Conservation (phyloP, 306 rosid species). For the Cicer pinnatifidum region DNA sequence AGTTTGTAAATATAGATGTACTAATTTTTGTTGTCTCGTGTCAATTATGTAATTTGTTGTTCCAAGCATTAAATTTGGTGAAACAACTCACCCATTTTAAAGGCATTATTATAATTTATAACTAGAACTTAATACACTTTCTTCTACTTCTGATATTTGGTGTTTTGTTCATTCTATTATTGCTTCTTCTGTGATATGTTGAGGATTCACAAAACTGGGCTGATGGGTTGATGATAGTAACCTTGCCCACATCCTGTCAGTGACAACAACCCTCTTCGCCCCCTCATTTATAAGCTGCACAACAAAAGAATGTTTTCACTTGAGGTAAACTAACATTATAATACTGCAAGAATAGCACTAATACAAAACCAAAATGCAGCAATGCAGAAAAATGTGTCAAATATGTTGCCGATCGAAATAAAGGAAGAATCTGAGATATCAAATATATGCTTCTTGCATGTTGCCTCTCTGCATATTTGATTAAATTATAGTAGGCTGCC, state of each 20-base stretch:
- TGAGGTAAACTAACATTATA: conserved; percentile 7
- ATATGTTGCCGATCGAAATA: neutral
- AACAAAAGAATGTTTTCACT: conserved; percentile 7
- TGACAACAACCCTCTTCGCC: conserved; percentile 64
- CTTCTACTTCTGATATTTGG: neutral
- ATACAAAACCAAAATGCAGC: neutral
- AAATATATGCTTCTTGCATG: no score
- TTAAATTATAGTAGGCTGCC: no score
- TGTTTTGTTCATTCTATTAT: conserved; percentile 13
- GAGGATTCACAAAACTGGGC: conserved; percentile 62
- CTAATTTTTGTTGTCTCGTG: conserved; percentile 3
- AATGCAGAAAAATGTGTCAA: neutral
- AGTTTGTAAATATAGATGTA: conserved; percentile 24
- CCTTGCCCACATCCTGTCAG: conserved; percentile 85
- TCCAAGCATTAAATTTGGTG: conserved; percentile 30
- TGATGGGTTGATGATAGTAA: conserved; percentile 69
- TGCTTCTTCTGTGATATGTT: conserved; percentile 34
- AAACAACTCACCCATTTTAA: conserved; percentile 8
- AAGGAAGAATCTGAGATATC: no score
- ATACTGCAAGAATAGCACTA: neutral
- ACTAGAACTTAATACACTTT: neutral
- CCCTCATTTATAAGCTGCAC: conserved; percentile 61
- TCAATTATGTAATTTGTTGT: conserved; percentile 13
- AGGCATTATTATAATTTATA: conserved; percentile 28
- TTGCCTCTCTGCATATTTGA: no score